Base-by-base conservation (phyloP, 768 basidiomycete species). In the Amanita muscaria region DNA sequence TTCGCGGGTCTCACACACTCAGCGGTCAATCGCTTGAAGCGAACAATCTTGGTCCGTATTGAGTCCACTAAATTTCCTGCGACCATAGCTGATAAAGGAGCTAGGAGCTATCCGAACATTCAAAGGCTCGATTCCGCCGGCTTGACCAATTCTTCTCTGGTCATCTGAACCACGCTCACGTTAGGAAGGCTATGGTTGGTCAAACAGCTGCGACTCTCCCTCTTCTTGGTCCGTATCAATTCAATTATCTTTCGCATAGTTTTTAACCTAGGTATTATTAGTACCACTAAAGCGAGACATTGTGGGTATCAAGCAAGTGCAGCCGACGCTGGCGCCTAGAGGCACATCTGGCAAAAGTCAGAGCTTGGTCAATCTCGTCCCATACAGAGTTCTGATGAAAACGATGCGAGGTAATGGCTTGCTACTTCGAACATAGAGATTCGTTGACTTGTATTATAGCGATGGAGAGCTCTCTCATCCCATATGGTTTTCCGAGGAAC, bases 401-500 rank as follows among this genome's bases (percentile, higher is more conserved):
- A 70, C 66, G 9, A 65, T 72, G 14, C 59, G 64, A 47, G 61
- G 72, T 72, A 45, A 22, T 37, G 53, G 58, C n/a, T 21, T 25
- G 16, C 18, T 18, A 22, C 38, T 25, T 25, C 32, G 22, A 23
- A 3, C 42, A 27, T n/a, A 16, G 33, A 21, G 34, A 25, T 19
- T 23, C 7, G 14, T 11, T 40, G 1, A 38, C 37, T 9, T 10
- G 21, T 9, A n/a, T 34, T 52, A 56, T 24, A 12, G 74, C 57
- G 3, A 69, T 77, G 64, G 73, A 77, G 46, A 63, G 60, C 38
- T 70, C 67, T 19, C 68, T 73, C 23, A 55, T 67, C 4, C 66
- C 65, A 3, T 75, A 73, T 47, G 60, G 62, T 4, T 62, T 70
- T 42, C 50, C 56, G 4, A 56, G 56, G 19, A 55, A 62, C 22